Percentiles rank a stretch among this genome's conserved stretches.
Conservation (phyloP, 306 rosid species). For the Clitoria ternatea region DNA sequence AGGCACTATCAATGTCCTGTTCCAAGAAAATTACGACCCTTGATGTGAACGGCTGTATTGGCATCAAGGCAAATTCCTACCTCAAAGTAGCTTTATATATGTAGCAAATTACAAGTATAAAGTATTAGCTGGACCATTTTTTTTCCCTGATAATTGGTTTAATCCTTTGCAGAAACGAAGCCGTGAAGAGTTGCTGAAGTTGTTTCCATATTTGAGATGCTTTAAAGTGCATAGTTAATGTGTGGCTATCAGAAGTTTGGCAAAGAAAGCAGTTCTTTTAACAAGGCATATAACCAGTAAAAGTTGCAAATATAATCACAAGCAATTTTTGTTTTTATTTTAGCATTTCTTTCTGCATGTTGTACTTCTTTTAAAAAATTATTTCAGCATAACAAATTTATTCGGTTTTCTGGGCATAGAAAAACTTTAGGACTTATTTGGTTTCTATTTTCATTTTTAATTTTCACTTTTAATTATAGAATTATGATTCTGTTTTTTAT, state of each 20-base stretch:
- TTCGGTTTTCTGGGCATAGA: neutral
- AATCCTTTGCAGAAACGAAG: slow-evolving; percentile 59
- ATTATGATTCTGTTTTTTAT: too few species aligned
- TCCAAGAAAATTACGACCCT: slow-evolving; percentile 64
- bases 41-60: slow-evolving; percentile 85
- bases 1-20: slow-evolving; percentile 61
- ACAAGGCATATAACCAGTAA: neutral
- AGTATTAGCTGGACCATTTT: neutral
- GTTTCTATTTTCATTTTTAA: too few species aligned
- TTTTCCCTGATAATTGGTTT: slow-evolving; percentile 18
- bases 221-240: slow-evolving; percentile 82
- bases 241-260: slow-evolving; percentile 14
- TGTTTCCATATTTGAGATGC: slow-evolving; percentile 71
- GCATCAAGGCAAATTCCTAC: slow-evolving; percentile 61
- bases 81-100: neutral
- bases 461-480: too few species aligned
- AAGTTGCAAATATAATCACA: neutral
- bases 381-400: neutral
- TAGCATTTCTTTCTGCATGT: neutral
- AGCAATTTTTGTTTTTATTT: neutral
- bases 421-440: too few species aligned
- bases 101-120: neutral
- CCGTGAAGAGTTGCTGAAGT: slow-evolving; percentile 55
- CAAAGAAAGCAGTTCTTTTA: neutral
- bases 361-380: neutral